These are phyloP conservation scores for Corynascus novoguineensis DNA, from an alignment of 495 filamentous ascomycete species.

Conservation along the genomic window DNA sequence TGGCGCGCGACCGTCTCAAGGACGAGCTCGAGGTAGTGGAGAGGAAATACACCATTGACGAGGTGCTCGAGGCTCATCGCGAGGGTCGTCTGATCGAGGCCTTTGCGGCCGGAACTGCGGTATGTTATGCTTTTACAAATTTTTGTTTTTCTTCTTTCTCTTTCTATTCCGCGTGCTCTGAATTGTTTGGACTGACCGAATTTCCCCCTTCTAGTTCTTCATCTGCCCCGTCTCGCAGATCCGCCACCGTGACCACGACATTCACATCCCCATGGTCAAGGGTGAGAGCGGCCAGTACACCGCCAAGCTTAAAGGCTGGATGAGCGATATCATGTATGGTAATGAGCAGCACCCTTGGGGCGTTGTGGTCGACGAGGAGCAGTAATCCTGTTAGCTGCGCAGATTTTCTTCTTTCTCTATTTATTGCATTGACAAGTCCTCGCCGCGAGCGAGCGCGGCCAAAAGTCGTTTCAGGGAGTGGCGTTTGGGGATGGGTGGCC, in stretches of 20 bases:
- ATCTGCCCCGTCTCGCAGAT: constrained; percentile 70
- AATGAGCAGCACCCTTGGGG: constrained; percentile 75
- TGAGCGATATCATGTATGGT: constrained; percentile 82
- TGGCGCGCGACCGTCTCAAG: constrained; percentile 59
- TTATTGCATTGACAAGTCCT: constrained; percentile 8
- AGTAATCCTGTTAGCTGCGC: neutral
- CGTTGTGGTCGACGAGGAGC: constrained; percentile 60
- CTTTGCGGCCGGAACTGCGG: constrained; percentile 83
- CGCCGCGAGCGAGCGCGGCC: neutral
- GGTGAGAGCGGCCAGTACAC: constrained; percentile 60
- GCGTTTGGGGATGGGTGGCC: constrained; percentile 11
- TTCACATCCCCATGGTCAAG: constrained; percentile 58
- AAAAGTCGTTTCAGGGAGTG: constrained; percentile 7
- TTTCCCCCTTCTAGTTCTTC: constrained; percentile 57
- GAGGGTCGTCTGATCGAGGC: constrained; percentile 78
- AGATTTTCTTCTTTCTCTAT: neutral
- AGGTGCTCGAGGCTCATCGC: constrained; percentile 63
- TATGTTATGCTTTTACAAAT: constrained; percentile 43
- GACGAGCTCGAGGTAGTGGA: constrained; percentile 69
- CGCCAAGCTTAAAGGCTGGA: constrained; percentile 66
- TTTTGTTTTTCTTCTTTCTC: neutral
- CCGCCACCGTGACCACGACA: constrained; percentile 63
- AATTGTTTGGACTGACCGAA: constrained; percentile 8
- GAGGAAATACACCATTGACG: constrained; percentile 70
- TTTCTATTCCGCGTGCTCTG: neutral